phyloP scores from a whole-genome alignment of 192 early-diverging fungal genomes.

The Phycomyces blakesleeanus region DNA sequence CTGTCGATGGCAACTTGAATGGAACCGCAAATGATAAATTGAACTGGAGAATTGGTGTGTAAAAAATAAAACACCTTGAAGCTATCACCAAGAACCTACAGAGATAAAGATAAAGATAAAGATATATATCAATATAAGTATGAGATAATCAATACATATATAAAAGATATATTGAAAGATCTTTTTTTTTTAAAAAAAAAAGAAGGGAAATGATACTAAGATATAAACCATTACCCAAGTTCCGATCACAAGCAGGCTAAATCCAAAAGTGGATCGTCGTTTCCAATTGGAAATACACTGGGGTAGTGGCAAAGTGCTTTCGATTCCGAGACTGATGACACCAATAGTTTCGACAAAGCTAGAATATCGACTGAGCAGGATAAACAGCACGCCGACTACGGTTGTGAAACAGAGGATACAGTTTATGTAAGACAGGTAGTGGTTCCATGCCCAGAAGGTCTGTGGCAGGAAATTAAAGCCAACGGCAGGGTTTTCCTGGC shows the following conservation, averaged over 20 bases:
- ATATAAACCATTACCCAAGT: conserved; percentile 41
- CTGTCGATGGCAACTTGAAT: conserved; percentile 55
- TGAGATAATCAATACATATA: too few species aligned
- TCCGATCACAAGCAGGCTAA: conserved; percentile 34
- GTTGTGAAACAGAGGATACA: conserved; percentile 28
- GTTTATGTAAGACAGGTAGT: conserved; percentile 33
- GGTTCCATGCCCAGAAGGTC: conserved; percentile 41
- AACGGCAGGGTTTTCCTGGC: too few species aligned
- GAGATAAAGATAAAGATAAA: too few species aligned
- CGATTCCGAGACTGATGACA: conserved; percentile 45
- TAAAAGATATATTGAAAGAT: too few species aligned
- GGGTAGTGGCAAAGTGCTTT: conserved; percentile 53
- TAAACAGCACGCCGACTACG: conserved; percentile 16
- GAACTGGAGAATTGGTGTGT: conserved; percentile 41
- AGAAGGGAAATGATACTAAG: too few species aligned
- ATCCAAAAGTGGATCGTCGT: conserved; percentile 45
- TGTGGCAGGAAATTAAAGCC: neutral
- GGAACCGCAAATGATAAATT: conserved; percentile 54
- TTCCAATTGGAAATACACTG: conserved; percentile 48
- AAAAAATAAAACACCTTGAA: conserved; percentile 59
- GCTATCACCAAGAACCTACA: conserved; percentile 54
- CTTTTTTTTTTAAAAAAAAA: too few species aligned
- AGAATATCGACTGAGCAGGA: conserved; percentile 19
- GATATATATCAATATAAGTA: too few species aligned
- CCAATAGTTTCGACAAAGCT: conserved; percentile 37